A percentile compares a stretch with the other conserved stretches of the same genome.
Evolutionary conservation across 352 stramenopile genomes (phyloP).

Genomic region (Pythium pyrilobum): DNA sequence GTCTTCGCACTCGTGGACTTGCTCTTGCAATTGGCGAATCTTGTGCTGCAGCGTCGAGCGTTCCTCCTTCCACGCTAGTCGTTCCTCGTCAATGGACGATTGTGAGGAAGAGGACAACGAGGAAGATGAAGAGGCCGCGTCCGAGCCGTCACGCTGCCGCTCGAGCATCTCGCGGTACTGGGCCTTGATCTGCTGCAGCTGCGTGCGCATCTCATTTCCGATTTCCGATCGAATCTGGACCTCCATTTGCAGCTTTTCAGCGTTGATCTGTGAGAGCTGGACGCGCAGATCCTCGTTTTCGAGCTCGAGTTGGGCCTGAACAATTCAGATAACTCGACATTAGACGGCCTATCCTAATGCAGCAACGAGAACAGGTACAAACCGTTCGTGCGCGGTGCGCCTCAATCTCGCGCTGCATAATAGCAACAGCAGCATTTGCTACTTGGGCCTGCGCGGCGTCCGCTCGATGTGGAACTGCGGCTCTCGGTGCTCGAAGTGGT

Average conservation of each 20-base stretch:
- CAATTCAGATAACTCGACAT: background rate
- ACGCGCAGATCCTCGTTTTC: conserved; percentile 62
- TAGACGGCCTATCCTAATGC: background rate
- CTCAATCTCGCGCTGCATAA: conserved; percentile 19
- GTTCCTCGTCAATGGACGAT: conserved; percentile 13
- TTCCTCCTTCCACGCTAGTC: conserved; percentile 35
- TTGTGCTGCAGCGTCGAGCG: conserved; percentile 48
- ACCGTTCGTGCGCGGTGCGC: conserved; percentile 18
- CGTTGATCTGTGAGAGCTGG: conserved; percentile 39
- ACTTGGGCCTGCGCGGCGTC: background rate
- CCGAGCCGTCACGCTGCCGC: conserved; percentile 22
- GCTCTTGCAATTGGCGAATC: conserved; percentile 57
- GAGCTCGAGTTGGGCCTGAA: conserved; percentile 33
- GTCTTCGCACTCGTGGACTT: conserved; percentile 74
- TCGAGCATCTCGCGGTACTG: conserved; percentile 47
- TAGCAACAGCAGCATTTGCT: conserved; percentile 3
- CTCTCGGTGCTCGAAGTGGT: conserved; percentile 3
- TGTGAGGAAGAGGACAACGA: conserved; percentile 17
- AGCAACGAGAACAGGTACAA: background rate
- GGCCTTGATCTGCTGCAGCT: conserved; percentile 56
- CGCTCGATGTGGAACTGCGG: background rate
- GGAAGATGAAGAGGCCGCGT: conserved; percentile 28
- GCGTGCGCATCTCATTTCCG: conserved; percentile 65
- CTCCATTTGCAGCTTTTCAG: conserved; percentile 56
- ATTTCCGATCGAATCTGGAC: conserved; percentile 55